Conservation (phyloP, 2,329 filamentous ascomycete genomes). For the Cytospora piceicola region DNA sequence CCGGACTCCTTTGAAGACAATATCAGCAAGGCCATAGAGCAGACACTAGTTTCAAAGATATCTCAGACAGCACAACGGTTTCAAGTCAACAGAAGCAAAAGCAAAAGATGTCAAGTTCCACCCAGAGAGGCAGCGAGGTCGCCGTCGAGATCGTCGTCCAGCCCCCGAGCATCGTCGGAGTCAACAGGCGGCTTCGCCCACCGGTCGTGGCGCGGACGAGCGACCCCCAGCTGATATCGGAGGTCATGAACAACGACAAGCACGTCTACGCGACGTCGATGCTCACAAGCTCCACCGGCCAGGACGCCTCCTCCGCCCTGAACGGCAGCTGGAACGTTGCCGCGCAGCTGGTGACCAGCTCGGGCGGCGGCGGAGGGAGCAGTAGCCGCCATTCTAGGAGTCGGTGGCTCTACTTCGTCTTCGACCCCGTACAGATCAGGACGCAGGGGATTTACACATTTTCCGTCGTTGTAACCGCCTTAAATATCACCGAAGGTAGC, state of each 20-base stretch:
- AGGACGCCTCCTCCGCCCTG: background rate
- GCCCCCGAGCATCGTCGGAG: slow-evolving; percentile 5
- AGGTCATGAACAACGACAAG: background rate
- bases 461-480: slow-evolving; percentile 1
- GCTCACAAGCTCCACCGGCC: slow-evolving; percentile 15
- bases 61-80: background rate
- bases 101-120: background rate
- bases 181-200: slow-evolving; percentile 14
- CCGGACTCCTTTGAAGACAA: background rate
- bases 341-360: slow-evolving; percentile 1
- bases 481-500: background rate
- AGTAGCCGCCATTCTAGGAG: slow-evolving; percentile 19
- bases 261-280: slow-evolving; percentile 11
- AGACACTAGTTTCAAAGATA: background rate
- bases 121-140: background rate
- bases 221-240: slow-evolving; percentile 7
- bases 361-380: background rate
- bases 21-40: background rate
- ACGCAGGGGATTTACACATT: slow-evolving; percentile 10
- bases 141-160: slow-evolving; percentile 24
- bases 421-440: background rate
- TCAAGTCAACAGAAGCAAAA: background rate
- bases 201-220: slow-evolving; percentile 25
- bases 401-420: slow-evolving; percentile 27
- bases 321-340: slow-evolving; percentile 2